Evolutionary conservation across 176 grass and related monocot genomes (phyloP).

Genomic region (Pontederia crassipes): DNA sequence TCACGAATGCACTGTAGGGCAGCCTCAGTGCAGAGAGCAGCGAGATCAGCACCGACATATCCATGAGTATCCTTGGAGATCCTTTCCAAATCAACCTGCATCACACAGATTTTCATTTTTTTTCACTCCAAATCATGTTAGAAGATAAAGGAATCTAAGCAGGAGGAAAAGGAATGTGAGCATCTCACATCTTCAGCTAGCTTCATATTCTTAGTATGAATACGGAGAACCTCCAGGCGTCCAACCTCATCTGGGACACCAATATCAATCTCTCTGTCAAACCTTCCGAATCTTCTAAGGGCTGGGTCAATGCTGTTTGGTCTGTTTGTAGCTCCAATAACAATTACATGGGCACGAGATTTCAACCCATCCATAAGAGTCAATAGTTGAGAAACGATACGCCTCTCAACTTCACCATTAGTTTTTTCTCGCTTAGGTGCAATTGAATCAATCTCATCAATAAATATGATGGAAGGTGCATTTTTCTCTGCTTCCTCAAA

Average conservation of each 20-base stretch:
- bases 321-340: constrained; percentile 79
- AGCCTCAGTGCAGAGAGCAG: constrained; percentile 72
- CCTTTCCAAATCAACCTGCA: constrained; percentile 68
- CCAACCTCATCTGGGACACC: constrained; percentile 84
- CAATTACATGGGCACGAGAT: constrained; percentile 70
- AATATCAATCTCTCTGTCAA: constrained; percentile 78
- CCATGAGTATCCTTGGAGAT: constrained; percentile 74
- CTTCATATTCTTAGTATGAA: constrained; percentile 96
- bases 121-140: background rate
- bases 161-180: constrained; percentile 7
- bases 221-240: constrained; percentile 75
- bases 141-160: background rate
- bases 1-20: constrained; percentile 83
- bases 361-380: constrained; percentile 79
- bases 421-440: constrained; percentile 83
- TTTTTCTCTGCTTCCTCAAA: constrained; percentile 92
- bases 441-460: constrained; percentile 81
- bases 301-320: constrained; percentile 59
- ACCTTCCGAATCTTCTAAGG: constrained; percentile 75
- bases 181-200: constrained; percentile 60
- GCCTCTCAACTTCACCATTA: constrained; percentile 69
- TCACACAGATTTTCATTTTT: constrained; percentile 7
- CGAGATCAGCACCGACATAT: constrained; percentile 79
- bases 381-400: constrained; percentile 73
- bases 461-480: constrained; percentile 78